phyloP scores from a whole-genome alignment of 345 rosid species.

The Arabidopsis thaliana region DNA sequence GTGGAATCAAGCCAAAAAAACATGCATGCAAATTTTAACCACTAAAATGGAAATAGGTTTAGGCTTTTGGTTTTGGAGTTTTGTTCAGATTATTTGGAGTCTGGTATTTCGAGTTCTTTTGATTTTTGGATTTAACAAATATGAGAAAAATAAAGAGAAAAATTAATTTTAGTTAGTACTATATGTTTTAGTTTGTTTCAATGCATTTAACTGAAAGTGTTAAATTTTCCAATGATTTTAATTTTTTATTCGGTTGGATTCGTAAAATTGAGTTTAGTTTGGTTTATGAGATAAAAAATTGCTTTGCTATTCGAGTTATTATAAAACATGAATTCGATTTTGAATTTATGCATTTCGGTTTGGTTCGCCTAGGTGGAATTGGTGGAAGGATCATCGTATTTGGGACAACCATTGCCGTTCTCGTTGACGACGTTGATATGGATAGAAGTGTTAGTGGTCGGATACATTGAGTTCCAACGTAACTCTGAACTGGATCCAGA shows the following conservation, averaged over 20 bases:
- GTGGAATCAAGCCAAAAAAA: neutral
- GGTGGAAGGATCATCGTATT: conserved; percentile 89
- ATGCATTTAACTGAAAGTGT: too few species aligned
- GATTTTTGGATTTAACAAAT: too few species aligned
- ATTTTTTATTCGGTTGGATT: too few species aligned
- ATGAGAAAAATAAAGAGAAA: too few species aligned
- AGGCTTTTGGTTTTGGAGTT: too few species aligned
- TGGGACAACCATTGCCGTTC: conserved; percentile 92
- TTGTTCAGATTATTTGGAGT: too few species aligned
- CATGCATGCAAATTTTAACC: neutral
- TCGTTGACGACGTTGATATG: conserved; percentile 82
- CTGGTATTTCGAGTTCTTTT: too few species aligned
- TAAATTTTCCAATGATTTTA: too few species aligned
- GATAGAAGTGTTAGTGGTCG: conserved; percentile 77
- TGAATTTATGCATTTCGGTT: neutral
- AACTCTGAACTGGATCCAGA: conserved; percentile 81
- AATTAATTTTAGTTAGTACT: too few species aligned
- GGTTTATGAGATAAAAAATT: too few species aligned
- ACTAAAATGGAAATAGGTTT: neutral
- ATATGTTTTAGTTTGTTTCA: too few species aligned
- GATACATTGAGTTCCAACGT: conserved; percentile 69
- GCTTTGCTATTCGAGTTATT: neutral
- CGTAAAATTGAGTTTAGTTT: too few species aligned
- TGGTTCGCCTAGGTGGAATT: conserved; percentile 69
- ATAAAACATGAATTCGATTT: neutral